Evolutionary conservation across 257 asterid genomes (phyloP), one percentile per base, ranked within the genome.

Genomic region (Plectranthus barbatus): DNA sequence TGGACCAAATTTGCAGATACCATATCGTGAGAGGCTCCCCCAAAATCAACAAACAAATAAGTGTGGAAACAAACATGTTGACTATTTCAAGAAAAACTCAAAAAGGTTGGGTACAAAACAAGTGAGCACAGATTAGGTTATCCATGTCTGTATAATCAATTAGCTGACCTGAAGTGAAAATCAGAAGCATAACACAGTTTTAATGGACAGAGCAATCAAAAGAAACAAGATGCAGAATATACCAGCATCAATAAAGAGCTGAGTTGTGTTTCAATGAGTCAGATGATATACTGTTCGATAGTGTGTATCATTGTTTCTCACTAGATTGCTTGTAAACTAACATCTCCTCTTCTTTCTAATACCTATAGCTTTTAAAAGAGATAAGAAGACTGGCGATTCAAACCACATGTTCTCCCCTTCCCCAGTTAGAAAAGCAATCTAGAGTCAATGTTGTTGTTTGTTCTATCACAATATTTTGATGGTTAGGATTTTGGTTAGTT

Each of bases 1-100:
- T 68, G 96, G 96, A 54, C 97, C 99, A 77, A 90, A 93, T 73
- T 93, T 93, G 89, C 99, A 93, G 67, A 84, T 93, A 66, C 99
- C 97, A 68, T 85, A 93, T 56, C 92, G 81, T 65, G 99, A 85
- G 29, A 53, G 94, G 89, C 75, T 87, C 97, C 72, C 96, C 99
- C 97, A 74, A 47, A 77, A 67, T 34, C 74, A 76, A 53, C 41
- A 73, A 70, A 68, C 36, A 52, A 76, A 33, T 60, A 56, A 10
- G 48, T 68, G 44, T 57, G 56, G 65, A 29, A 31, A 31, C 56
- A 39, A 60, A 26, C 71, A 57, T 47, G 64, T 41, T 4, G 49
- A 40, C 41, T 45, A 60, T 41, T 53, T 29, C 36, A 57, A 45
- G 14, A 60, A 58, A 46, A 29, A 62, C 57, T 62, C 52, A 18